Evolutionary conservation across 345 rosid species (phyloP).

Genomic region (Eucalyptus globulus): DNA sequence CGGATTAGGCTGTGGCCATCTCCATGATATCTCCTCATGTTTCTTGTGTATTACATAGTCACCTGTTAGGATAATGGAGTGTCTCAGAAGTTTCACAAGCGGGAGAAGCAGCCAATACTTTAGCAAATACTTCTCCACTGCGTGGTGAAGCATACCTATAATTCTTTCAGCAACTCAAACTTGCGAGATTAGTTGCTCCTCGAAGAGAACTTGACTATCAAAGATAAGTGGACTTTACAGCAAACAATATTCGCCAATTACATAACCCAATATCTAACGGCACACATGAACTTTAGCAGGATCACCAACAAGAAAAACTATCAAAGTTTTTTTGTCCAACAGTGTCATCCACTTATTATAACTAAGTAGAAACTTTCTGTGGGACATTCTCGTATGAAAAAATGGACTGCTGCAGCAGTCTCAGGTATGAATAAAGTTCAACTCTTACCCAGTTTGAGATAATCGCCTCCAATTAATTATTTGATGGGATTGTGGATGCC

Average conservation of each 20-base stretch:
- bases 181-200: not conserved
- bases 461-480: conserved; percentile 75
- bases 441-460: conserved; percentile 74
- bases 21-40: not conserved
- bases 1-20: not conserved
- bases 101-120: not conserved
- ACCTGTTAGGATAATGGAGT: not conserved
- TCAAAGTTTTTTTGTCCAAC: not conserved
- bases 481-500: conserved; percentile 79
- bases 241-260: not conserved
- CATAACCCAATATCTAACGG: not conserved
- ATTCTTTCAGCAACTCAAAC: not conserved
- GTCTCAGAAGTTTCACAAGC: not conserved
- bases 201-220: not conserved
- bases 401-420: not conserved
- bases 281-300: not conserved
- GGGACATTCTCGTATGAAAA: not conserved
- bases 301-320: not conserved
- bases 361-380: not conserved
- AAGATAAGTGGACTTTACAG: not conserved
- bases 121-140: not conserved
- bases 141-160: not conserved
- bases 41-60: not conserved
- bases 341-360: not conserved
- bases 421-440: not conserved